A percentile compares a stretch with the other conserved stretches of the same genome.
These are phyloP conservation scores for Cytospora schulzeri DNA, from an alignment of 2,329 filamentous ascomycete genomes.

Conservation along the genomic window DNA sequence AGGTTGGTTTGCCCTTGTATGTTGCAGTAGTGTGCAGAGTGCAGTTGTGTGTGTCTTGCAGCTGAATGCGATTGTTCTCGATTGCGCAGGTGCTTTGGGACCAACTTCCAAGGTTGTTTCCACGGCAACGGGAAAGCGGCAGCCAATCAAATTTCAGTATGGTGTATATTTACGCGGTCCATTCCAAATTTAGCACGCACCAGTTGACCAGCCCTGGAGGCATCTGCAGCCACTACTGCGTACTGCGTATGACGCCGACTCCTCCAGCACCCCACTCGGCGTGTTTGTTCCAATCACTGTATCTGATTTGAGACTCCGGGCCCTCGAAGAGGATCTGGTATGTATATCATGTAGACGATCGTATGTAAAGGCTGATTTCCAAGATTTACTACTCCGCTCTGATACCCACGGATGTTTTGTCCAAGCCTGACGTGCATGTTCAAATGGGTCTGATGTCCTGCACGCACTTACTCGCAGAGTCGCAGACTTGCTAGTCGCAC, in stretches of 20 bases:
- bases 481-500: too few relatives aligned
- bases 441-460: too few relatives aligned
- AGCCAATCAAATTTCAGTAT: background rate
- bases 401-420: background rate
- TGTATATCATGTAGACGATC: too few relatives aligned
- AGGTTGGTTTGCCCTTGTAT: background rate
- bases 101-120: background rate
- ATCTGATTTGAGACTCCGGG: background rate
- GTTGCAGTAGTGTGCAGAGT: too few relatives aligned
- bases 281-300: background rate
- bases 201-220: background rate
- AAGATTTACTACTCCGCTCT: background rate
- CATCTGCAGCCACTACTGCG: slow-evolving; percentile 2
- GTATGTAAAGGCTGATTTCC: background rate
- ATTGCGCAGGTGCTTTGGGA: background rate
- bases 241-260: background rate
- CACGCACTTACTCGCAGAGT: too few relatives aligned
- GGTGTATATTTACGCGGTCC: too few relatives aligned
- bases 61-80: background rate
- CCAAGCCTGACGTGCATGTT: background rate
- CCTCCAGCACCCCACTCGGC: background rate
- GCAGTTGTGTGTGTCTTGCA: background rate
- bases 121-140: background rate
- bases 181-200: background rate
- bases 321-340: background rate